Conservation (phyloP, 257 asterid genomes). For the Solanum paucissectum region DNA sequence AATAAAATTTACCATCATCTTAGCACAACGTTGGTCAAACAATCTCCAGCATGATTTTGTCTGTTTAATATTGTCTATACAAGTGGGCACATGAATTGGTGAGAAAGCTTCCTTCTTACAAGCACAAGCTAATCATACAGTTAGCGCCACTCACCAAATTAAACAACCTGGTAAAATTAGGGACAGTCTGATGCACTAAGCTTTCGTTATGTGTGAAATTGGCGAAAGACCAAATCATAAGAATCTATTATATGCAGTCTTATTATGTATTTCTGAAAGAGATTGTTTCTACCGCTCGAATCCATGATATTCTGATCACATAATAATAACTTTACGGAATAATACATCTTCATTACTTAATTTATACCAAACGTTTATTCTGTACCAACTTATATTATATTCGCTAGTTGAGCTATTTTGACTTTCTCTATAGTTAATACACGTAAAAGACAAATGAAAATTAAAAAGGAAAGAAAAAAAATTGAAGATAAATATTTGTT, state of each 20-base stretch:
- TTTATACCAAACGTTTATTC: background rate
- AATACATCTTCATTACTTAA: background rate
- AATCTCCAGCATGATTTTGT: background rate
- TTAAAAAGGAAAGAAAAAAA: background rate
- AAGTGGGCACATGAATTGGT: background rate
- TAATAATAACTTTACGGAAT: background rate
- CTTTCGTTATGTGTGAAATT: background rate
- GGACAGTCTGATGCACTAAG: too few species aligned
- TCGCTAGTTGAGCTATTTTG: background rate
- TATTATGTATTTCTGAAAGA: too few species aligned
- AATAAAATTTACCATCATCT: background rate
- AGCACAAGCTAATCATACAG: background rate
- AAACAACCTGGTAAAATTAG: background rate
- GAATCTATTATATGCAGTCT: too few species aligned
- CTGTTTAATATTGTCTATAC: background rate
- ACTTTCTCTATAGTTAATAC: background rate
- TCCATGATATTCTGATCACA: background rate
- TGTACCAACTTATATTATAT: background rate
- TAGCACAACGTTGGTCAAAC: background rate
- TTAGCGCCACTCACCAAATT: background rate
- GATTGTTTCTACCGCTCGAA: rapidly evolving
- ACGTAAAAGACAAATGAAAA: background rate
- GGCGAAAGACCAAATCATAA: rapidly evolving
- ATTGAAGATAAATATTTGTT: background rate
- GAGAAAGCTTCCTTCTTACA: background rate